These are phyloP conservation scores for Malus hybrid DNA, from an alignment of 331 rosid species.

Conservation along the genomic window DNA sequence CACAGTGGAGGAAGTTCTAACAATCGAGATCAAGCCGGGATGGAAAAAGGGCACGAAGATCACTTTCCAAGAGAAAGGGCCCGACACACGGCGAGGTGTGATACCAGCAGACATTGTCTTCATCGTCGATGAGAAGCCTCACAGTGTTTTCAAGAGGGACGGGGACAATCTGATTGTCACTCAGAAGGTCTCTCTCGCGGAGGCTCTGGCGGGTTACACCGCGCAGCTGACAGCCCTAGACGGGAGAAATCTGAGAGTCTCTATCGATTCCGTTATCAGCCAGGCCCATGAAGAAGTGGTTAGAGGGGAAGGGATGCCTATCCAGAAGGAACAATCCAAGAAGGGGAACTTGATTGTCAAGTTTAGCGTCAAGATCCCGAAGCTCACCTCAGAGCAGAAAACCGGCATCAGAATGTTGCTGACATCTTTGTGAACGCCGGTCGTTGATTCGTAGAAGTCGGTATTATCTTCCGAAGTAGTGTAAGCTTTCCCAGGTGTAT, in stretches of 20 bases:
- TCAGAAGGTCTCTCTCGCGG: conserved; percentile 59
- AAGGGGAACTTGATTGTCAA: conserved; percentile 68
- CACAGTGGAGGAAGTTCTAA: conserved; percentile 72
- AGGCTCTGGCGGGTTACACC: conserved; percentile 72
- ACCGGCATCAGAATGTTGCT: conserved; percentile 56
- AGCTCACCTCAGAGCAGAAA: conserved; percentile 82
- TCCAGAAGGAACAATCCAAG: conserved; percentile 71
- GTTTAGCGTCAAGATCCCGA: conserved; percentile 78
- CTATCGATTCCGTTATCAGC: conserved; percentile 44
- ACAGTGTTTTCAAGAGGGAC: conserved; percentile 59
- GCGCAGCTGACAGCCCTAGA: conserved; percentile 69
- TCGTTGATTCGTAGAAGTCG: conserved; percentile 3
- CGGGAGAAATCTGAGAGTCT: conserved; percentile 49
- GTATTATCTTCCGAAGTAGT: background rate
- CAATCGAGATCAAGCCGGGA: conserved; percentile 81
- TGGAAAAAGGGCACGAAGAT: conserved; percentile 94
- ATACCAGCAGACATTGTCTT: conserved; percentile 82
- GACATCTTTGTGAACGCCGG: conserved; percentile 25
- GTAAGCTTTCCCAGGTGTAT: background rate
- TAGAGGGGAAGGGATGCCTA: conserved; percentile 87
- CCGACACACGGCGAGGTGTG: conserved; percentile 51
- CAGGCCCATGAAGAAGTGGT: conserved; percentile 70
- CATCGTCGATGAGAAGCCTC: conserved; percentile 82
- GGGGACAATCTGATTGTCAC: conserved; percentile 71
- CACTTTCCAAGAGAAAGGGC: conserved; percentile 82